Evolutionary conservation across 495 filamentous ascomycete species (phyloP).

Genomic region (Tuber magnatum): DNA sequence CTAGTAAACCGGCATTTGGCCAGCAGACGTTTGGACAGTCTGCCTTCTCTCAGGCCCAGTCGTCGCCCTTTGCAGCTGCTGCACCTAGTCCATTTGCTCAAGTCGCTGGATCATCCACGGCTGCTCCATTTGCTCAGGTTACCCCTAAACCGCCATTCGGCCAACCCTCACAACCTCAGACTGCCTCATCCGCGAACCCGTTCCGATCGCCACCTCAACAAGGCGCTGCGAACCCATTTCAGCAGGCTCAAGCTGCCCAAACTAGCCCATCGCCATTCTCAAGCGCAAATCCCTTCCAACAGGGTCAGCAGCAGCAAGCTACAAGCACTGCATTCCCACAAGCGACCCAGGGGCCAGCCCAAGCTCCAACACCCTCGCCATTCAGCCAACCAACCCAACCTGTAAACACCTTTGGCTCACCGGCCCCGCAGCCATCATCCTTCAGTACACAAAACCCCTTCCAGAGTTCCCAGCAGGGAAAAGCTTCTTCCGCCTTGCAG

Average conservation of each 20-base stretch:
- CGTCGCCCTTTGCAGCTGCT: conserved; percentile 12
- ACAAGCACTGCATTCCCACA: conserved; percentile 16
- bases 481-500: neutral
- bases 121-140: conserved; percentile 12
- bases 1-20: conserved; percentile 19
- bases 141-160: conserved; percentile 20
- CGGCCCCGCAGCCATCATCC: conserved; percentile 19
- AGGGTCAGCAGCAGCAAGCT: conserved; percentile 19
- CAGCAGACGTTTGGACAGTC: conserved; percentile 29
- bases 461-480: conserved; percentile 20
- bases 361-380: conserved; percentile 9
- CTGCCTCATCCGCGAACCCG: neutral
- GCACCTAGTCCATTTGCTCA: conserved; percentile 9
- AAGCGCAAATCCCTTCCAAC: conserved; percentile 30
- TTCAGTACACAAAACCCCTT: conserved; percentile 31
- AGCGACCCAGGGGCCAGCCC: neutral
- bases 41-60: conserved; percentile 19
- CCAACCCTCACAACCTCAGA: conserved; percentile 21
- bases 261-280: conserved; percentile 22
- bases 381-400: conserved; percentile 16
- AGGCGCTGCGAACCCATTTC: conserved; percentile 16
- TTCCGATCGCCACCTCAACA: conserved; percentile 3
- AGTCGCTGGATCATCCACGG: conserved; percentile 1
- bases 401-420: conserved; percentile 14
- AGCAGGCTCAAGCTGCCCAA: conserved; percentile 24